Percentiles rank a stretch among this genome's conserved stretches.
phyloP scores from a whole-genome alignment of 2,329 filamentous ascomycete genomes.

The Fusarium oxysporum region DNA sequence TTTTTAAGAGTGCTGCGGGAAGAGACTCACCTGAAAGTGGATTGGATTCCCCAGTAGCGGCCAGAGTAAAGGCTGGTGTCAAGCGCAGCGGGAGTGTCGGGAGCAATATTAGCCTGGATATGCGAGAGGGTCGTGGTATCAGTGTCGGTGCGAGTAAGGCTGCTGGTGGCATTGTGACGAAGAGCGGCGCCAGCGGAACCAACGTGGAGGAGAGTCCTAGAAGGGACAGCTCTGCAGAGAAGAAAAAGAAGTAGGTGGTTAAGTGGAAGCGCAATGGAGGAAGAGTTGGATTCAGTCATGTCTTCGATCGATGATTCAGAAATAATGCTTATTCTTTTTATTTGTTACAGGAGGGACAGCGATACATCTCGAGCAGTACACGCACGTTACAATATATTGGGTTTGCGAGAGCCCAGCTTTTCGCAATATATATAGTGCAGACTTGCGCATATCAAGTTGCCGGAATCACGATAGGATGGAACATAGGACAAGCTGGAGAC shows the following conservation, averaged over 20 bases:
- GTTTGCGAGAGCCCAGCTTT: background rate
- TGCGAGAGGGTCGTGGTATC: slow-evolving; percentile 54
- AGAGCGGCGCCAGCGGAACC: slow-evolving; percentile 36
- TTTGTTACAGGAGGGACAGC: slow-evolving; percentile 8
- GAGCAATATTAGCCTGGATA: slow-evolving; percentile 56
- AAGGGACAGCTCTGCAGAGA: slow-evolving; percentile 29
- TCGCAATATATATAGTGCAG: slow-evolving; percentile 1
- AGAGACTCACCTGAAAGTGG: slow-evolving; percentile 35
- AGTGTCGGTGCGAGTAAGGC: slow-evolving; percentile 54
- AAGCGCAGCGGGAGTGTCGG: slow-evolving; percentile 45
- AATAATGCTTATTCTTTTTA: slow-evolving; percentile 6
- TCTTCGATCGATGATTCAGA: background rate
- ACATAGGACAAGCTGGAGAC: background rate
- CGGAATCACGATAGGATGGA: background rate
- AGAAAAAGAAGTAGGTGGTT: slow-evolving; percentile 32
- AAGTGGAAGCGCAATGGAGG: background rate
- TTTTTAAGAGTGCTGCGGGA: slow-evolving; percentile 5
- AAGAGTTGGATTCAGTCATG: background rate
- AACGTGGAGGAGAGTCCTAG: slow-evolving; percentile 27
- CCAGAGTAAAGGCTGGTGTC: slow-evolving; percentile 21
- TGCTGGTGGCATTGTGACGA: slow-evolving; percentile 52
- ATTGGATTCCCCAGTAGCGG: slow-evolving; percentile 29
- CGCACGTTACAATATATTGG: background rate
- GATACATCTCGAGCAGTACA: background rate
- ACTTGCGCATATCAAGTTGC: background rate